Conservation (phyloP, 352 stramenopile species). For the Phytophthora sansomeana region DNA sequence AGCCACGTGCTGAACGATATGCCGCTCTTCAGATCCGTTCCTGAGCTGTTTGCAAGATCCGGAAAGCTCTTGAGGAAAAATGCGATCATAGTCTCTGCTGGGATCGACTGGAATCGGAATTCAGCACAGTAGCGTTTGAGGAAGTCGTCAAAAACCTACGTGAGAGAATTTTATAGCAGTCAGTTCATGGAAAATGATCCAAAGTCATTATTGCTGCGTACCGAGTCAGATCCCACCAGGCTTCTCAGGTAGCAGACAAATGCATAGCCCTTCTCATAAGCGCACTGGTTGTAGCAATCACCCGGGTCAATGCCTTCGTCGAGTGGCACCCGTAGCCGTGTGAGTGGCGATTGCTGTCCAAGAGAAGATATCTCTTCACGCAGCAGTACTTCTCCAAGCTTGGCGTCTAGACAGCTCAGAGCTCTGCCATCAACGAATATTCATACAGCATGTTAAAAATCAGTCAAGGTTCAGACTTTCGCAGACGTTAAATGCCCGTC, state of each 20-base stretch:
- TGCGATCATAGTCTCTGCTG: slow-evolving; percentile 70
- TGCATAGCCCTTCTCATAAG: slow-evolving; percentile 84
- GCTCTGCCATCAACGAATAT: slow-evolving; percentile 32
- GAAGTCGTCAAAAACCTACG: slow-evolving; percentile 73
- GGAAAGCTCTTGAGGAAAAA: slow-evolving; percentile 81
- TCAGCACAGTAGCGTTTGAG: slow-evolving; percentile 69
- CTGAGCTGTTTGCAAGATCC: slow-evolving; percentile 49
- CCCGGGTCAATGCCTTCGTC: slow-evolving; percentile 80
- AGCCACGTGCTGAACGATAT: slow-evolving; percentile 79
- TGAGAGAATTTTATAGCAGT: not conserved
- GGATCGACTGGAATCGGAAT: slow-evolving; percentile 82
- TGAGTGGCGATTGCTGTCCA: slow-evolving; percentile 73
- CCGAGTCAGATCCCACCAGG: slow-evolving; percentile 70
- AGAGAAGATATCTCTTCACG: slow-evolving; percentile 76
- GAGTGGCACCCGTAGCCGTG: slow-evolving; percentile 71
- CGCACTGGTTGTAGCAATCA: slow-evolving; percentile 86
- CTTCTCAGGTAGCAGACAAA: slow-evolving; percentile 81
- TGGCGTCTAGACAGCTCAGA: slow-evolving; percentile 75
- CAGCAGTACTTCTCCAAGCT: slow-evolving; percentile 73
- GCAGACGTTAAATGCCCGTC: not conserved
- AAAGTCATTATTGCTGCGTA: slow-evolving; percentile 15
- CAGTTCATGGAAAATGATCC: not conserved
- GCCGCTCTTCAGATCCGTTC: slow-evolving; percentile 59
- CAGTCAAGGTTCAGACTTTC: not conserved
- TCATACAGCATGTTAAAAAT: not conserved